Conservation (phyloP, 2,329 filamentous ascomycete species). For the Aspergillus versicolor region DNA sequence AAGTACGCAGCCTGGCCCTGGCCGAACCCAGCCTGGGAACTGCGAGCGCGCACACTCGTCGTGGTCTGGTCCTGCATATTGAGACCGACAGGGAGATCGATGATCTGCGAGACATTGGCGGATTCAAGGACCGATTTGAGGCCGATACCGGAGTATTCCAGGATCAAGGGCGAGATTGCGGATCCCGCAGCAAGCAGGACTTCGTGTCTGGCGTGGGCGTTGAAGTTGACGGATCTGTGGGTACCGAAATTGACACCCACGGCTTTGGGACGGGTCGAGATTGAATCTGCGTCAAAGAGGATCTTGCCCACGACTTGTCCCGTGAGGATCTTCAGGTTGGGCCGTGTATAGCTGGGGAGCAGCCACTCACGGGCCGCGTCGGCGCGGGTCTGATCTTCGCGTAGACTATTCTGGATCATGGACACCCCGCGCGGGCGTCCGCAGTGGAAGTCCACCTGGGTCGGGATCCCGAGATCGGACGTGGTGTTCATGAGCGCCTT, state of each 20-base stretch:
- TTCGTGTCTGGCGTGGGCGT: conserved; percentile 25
- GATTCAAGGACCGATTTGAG: conserved; percentile 17
- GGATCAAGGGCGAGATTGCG: conserved; percentile 25
- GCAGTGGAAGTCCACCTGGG: conserved; percentile 23
- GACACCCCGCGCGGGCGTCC: conserved; percentile 30
- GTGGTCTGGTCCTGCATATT: conserved; percentile 33
- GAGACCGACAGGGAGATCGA: conserved; percentile 30
- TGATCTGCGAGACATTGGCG: conserved; percentile 17
- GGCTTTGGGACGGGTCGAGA: neutral
- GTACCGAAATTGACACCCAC: conserved; percentile 28
- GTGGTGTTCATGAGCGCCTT: conserved; percentile 24
- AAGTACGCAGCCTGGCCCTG: conserved; percentile 30
- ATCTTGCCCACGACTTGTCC: conserved; percentile 28
- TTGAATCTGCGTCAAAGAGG: conserved; percentile 11
- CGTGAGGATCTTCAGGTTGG: conserved; percentile 23
- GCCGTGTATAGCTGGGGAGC: conserved; percentile 23
- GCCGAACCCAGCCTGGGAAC: conserved; percentile 13
- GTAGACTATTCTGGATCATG: conserved; percentile 28
- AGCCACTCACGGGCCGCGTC: conserved; percentile 31
- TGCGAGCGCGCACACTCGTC: conserved; percentile 18
- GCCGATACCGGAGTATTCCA: conserved; percentile 31
- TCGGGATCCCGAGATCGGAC: conserved; percentile 13
- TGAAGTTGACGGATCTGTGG: conserved; percentile 19
- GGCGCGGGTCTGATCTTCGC: conserved; percentile 25
- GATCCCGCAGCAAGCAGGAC: conserved; percentile 30